Evolutionary conservation across 345 rosid species (phyloP), one percentile per base, ranked within the genome.

Genomic region (Eucalyptus curtisii): DNA sequence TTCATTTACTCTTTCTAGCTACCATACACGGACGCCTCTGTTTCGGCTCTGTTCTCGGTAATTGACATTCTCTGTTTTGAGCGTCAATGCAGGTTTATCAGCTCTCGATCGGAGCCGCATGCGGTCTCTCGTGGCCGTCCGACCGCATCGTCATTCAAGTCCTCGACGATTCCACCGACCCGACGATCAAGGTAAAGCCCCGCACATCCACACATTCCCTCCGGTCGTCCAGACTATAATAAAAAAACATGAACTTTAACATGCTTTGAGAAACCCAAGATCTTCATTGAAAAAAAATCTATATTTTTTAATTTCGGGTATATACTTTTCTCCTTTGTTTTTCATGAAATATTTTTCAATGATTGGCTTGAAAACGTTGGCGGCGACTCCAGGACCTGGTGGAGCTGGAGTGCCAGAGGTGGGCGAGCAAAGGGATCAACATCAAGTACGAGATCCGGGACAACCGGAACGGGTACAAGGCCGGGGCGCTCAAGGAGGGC

Each of bases 381-480:
- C 57, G 86, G 64, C 92, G 30, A 24, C 30, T 55, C 30, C 61
- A 98, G 99, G 96, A 94, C 44, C 49, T 97, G 92, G 98, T 98
- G 93, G 97, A 96, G 93, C 88, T 92, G 64, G 99, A 98, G 93
- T 98, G 99, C 91, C 93, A 93, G 30, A 95, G 97, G 90, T 96
- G 99, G 99, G 98, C 96, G 33, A 96, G 98, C 93, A 98, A 98
- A 94, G 99, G 99, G 80, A 94, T 98, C 11, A 96, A 97, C 94
- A 95, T 97, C 27, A 95, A 94, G 90, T 97, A 97, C 89, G 99
- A 98, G 89, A 93, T 95, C 48, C 91, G 99, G 87, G 99, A 95
- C 61, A 94, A 95, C 89, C 92, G 99, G 76, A 98, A 92, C 40
- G 99, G 99, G 1, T 97, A 98, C 93, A 98, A 95, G 90, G 98